A percentile compares a stretch with the other conserved stretches of the same genome.
These are phyloP conservation scores for Blastocystis sp. DNA, from an alignment of 352 stramenopile species.

Conservation along the genomic window DNA sequence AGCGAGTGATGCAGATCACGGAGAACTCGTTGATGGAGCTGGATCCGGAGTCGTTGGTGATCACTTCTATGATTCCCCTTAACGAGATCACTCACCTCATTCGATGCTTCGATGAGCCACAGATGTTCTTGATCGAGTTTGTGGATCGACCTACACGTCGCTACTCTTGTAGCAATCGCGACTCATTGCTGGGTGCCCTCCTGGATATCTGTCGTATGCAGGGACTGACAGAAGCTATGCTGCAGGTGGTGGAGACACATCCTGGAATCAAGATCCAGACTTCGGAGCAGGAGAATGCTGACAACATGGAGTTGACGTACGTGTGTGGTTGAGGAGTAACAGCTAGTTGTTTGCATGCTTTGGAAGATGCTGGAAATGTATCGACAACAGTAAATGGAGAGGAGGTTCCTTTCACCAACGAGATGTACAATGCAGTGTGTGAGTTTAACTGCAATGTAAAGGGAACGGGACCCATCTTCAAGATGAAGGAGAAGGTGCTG, in stretches of 20 bases:
- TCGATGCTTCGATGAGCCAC: conserved; percentile 59
- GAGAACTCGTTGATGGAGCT: conserved; percentile 54
- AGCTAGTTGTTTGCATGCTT: conserved; percentile 35
- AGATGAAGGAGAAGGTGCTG: conserved; percentile 75
- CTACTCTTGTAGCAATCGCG: conserved; percentile 57
- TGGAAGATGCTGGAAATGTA: conserved; percentile 26
- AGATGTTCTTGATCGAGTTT: conserved; percentile 59
- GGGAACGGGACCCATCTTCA: conserved; percentile 75
- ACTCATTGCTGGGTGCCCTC: conserved; percentile 39
- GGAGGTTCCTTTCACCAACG: conserved; percentile 13
- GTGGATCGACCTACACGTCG: conserved; percentile 7
- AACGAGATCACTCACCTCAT: conserved; percentile 55
- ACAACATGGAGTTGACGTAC: conserved; percentile 61
- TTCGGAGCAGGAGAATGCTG: conserved; percentile 40
- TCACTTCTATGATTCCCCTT: conserved; percentile 58
- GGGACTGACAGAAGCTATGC: conserved; percentile 44
- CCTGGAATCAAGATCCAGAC: conserved; percentile 59
- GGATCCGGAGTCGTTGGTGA: conserved; percentile 53
- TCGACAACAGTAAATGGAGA: conserved; percentile 9
- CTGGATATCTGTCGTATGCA: conserved; percentile 61
- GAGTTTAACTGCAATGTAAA: conserved; percentile 84
- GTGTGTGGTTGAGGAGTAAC: neutral
- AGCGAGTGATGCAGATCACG: conserved; percentile 61
- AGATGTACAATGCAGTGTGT: conserved; percentile 65
- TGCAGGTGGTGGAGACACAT: conserved; percentile 59